Evolutionary conservation across 2,329 filamentous ascomycete genomes (phyloP).

Genomic region (Ophiostoma quercus): DNA sequence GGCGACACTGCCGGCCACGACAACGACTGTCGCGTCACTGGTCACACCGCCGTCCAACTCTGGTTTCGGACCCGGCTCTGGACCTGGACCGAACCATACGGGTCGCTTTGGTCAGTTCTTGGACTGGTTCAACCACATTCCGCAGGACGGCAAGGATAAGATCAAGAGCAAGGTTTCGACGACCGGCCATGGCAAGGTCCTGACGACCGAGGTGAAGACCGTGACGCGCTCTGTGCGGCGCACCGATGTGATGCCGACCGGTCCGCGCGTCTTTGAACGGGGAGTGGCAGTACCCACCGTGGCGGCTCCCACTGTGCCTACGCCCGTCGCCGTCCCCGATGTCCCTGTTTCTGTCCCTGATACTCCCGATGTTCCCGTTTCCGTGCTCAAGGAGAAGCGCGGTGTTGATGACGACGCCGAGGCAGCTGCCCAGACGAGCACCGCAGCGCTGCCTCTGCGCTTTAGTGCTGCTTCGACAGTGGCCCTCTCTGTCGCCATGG

Average conservation of each 20-base stretch:
- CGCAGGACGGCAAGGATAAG: neutral
- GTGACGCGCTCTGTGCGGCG: conserved; percentile 11
- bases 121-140: conserved; percentile 1
- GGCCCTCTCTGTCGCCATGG: neutral
- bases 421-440: neutral
- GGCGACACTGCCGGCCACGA: neutral
- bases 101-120: conserved; percentile 1
- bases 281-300: neutral
- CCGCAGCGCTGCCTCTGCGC: neutral
- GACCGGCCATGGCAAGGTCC: neutral
- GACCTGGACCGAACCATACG: neutral
- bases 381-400: neutral
- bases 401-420: neutral
- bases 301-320: neutral
- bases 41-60: neutral
- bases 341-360: neutral
- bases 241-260: neutral
- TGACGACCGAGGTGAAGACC: neutral
- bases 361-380: neutral
- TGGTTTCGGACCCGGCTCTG: neutral
- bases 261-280: conserved; percentile 6
- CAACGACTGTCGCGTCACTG: neutral
- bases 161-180: neutral
- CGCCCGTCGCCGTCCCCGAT: neutral
- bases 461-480: neutral